Evolutionary conservation across 495 filamentous ascomycete genomes (phyloP).

Genomic region (Penicillium coprophilum): DNA sequence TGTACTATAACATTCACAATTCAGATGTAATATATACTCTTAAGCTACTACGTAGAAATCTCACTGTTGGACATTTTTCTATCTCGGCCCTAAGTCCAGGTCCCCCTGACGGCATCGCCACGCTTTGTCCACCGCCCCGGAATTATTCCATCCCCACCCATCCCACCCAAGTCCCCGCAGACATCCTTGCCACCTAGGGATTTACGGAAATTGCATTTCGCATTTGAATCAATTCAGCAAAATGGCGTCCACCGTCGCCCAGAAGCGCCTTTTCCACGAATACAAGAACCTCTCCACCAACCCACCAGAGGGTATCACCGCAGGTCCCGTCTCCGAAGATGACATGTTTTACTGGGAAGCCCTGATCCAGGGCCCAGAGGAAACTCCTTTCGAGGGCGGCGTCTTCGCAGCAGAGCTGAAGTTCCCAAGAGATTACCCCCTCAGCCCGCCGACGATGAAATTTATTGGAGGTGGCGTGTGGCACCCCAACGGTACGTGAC

Average conservation of each 20-base stretch:
- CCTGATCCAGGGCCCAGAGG: slow-evolving; percentile 90
- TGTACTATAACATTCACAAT: slow-evolving; percentile 19
- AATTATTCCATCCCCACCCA: slow-evolving; percentile 15
- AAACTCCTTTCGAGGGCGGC: slow-evolving; percentile 93
- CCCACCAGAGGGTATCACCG: slow-evolving; percentile 90
- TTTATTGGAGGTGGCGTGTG: slow-evolving; percentile 84
- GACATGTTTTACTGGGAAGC: slow-evolving; percentile 98
- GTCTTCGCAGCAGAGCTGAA: slow-evolving; percentile 91
- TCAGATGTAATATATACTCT: not conserved
- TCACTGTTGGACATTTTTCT: not conserved
- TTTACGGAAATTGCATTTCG: not conserved
- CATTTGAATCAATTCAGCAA: slow-evolving; percentile 6
- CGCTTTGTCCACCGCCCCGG: slow-evolving; percentile 7
- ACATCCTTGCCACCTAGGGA: slow-evolving; percentile 8
- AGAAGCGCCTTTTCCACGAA: slow-evolving; percentile 94
- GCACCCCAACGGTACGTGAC: slow-evolving; percentile 85
- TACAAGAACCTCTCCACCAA: slow-evolving; percentile 85
- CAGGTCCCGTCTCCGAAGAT: slow-evolving; percentile 89
- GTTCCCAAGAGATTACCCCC: slow-evolving; percentile 95
- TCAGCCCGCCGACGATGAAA: slow-evolving; percentile 90
- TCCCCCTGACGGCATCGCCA: not conserved
- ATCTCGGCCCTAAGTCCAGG: not conserved
- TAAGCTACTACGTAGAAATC: not conserved
- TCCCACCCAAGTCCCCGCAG: slow-evolving; percentile 6
- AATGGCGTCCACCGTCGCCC: slow-evolving; percentile 56